Conservation (phyloP, 768 basidiomycete species). For the Psilocybe sp. region DNA sequence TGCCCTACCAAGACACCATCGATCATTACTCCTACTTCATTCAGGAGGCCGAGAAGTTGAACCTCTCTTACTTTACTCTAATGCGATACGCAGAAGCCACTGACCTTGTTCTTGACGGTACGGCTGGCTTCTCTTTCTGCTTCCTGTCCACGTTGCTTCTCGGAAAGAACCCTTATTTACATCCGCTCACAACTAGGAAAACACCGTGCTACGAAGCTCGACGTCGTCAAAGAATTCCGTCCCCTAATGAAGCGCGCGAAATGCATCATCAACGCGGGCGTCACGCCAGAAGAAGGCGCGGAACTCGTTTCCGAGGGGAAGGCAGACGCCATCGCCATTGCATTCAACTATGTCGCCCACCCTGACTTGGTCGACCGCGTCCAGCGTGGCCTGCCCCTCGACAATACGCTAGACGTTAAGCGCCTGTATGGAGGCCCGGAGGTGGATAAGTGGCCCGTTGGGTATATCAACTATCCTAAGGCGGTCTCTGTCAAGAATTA, state of each 20-base stretch:
- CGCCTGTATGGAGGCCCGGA: not conserved
- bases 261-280: conserved; percentile 34
- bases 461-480: not conserved
- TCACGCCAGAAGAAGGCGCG: not conserved
- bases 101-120: conserved; percentile 31
- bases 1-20: conserved; percentile 42
- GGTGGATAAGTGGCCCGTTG: not conserved
- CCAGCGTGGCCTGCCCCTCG: not conserved
- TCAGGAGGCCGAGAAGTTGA: conserved; percentile 36
- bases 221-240: conserved; percentile 37
- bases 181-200: conserved; percentile 20
- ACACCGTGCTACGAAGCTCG: conserved; percentile 33
- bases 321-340: not conserved
- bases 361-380: not conserved
- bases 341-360: not conserved
- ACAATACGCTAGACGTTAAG: not conserved
- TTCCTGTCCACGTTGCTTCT: not conserved
- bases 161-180: too few relatives aligned
- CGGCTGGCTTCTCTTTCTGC: not conserved
- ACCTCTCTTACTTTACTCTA: conserved; percentile 30
- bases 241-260: conserved; percentile 34
- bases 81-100: conserved; percentile 20
- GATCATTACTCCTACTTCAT: conserved; percentile 42
- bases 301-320: not conserved
- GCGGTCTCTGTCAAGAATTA: too few relatives aligned